Evolutionary conservation across 2,329 filamentous ascomycete genomes (phyloP).

Genomic region (Aspergillus tamarii): DNA sequence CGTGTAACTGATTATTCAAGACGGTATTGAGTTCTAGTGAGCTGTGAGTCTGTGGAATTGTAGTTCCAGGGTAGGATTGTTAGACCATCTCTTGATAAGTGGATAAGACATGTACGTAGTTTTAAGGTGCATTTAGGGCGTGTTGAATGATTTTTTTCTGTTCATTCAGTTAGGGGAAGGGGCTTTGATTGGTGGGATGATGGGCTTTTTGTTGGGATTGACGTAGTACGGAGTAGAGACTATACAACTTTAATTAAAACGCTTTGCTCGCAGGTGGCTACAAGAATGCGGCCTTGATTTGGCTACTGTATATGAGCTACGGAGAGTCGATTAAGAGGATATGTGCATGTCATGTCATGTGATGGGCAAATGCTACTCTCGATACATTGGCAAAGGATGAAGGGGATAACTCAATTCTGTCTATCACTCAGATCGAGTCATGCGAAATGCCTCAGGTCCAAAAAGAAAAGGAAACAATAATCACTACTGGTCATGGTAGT

Average conservation of each 20-base stretch:
- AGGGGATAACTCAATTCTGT: slow-evolving; percentile 15
- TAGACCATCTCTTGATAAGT: too few species aligned
- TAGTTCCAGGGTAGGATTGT: too few species aligned
- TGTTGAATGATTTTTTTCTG: too few species aligned
- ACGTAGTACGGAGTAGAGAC: neutral
- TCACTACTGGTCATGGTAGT: slow-evolving; percentile 8
- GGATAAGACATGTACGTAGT: too few species aligned
- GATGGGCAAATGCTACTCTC: neutral
- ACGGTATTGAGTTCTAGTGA: too few species aligned
- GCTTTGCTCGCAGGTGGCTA: neutral
- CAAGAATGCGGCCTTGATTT: too few species aligned
- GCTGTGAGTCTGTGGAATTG: too few species aligned
- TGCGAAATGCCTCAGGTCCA: slow-evolving; percentile 8
- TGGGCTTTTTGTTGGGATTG: too few species aligned
- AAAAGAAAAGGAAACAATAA: neutral
- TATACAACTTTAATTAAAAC: neutral
- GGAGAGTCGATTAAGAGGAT: neutral
- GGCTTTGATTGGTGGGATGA: too few species aligned
- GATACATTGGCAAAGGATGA: neutral
- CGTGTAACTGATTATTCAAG: too few species aligned
- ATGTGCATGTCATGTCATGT: neutral
- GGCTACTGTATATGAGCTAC: neutral
- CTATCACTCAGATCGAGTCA: slow-evolving; percentile 18
- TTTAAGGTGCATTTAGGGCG: too few species aligned
- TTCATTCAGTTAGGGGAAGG: too few species aligned